These are phyloP conservation scores for Exophiala alcalophila DNA, from an alignment of 2,329 filamentous ascomycete species.

Conservation along the genomic window DNA sequence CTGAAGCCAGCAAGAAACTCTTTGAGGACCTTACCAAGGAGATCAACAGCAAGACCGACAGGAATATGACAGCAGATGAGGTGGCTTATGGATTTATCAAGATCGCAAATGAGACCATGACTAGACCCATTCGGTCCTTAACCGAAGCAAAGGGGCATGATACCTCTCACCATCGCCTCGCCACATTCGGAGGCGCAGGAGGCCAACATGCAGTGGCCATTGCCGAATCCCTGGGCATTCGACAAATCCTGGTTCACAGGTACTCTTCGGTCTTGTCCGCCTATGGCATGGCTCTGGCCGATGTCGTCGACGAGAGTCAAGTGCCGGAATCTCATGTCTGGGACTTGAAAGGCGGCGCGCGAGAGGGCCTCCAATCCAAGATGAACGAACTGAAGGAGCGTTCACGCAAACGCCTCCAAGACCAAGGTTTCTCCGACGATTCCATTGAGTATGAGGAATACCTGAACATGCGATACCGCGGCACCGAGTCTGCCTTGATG, in stretches of 20 bases:
- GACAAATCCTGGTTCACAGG: constrained; percentile 80
- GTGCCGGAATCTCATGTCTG: constrained; percentile 57
- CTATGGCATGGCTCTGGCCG: constrained; percentile 88
- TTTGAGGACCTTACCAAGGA: constrained; percentile 73
- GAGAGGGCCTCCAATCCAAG: constrained; percentile 65
- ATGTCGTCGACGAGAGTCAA: constrained; percentile 88
- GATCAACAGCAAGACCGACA: constrained; percentile 67
- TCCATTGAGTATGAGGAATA: constrained; percentile 87
- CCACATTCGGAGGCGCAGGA: constrained; percentile 87
- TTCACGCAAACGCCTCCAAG: constrained; percentile 63
- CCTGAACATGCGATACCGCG: constrained; percentile 87
- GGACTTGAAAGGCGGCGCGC: constrained; percentile 57
- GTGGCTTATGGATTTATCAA: constrained; percentile 90
- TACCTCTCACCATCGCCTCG: constrained; percentile 82
- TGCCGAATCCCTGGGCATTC: constrained; percentile 77
- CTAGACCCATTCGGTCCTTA: constrained; percentile 80
- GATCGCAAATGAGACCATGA: constrained; percentile 90
- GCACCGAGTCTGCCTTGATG: constrained; percentile 90
- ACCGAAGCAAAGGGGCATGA: constrained; percentile 92
- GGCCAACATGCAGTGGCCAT: constrained; percentile 92
- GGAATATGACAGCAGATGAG: constrained; percentile 72
- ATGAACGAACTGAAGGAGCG: constrained; percentile 78
- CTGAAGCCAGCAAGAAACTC: constrained; percentile 68
- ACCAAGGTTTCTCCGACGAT: constrained; percentile 73
- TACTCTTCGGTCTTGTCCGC: constrained; percentile 91